Percentiles rank a stretch among this genome's conserved stretches.
phyloP scores from a whole-genome alignment of 441 rosid genomes.

The Capsella rubella region DNA sequence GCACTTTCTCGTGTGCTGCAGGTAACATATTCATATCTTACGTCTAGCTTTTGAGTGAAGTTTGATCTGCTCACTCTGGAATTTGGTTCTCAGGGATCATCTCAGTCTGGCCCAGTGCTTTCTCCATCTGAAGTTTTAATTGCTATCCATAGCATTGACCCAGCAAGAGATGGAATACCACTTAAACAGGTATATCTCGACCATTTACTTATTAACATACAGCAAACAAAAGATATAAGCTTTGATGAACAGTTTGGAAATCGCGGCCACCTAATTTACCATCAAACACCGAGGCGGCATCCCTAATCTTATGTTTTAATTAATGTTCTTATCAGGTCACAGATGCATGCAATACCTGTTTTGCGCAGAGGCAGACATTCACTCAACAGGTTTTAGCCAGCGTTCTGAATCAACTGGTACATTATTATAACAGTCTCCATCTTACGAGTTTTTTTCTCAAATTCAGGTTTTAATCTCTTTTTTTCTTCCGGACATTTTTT shows the following conservation, averaged over 20 bases:
- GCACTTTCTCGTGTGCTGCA: slow-evolving; percentile 77
- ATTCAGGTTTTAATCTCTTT: slow-evolving; percentile 4
- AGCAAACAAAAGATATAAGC: slow-evolving; percentile 17
- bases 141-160: slow-evolving; percentile 95
- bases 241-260: slow-evolving; percentile 24
- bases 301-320: slow-evolving; percentile 21
- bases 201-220: slow-evolving; percentile 27
- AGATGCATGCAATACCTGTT: slow-evolving; percentile 97
- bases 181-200: slow-evolving; percentile 74
- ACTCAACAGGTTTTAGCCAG: slow-evolving; percentile 97
- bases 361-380: slow-evolving; percentile 86
- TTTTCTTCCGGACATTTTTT: slow-evolving; percentile 31
- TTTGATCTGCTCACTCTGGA: slow-evolving; percentile 34
- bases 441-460: background rate
- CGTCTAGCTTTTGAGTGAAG: slow-evolving; percentile 19
- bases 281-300: slow-evolving; percentile 31
- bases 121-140: slow-evolving; percentile 89
- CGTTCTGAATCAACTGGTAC: slow-evolving; percentile 97
- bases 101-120: slow-evolving; percentile 74
- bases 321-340: slow-evolving; percentile 65
- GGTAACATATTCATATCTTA: slow-evolving; percentile 56
- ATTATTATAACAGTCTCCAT: slow-evolving; percentile 36
- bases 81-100: slow-evolving; percentile 65
- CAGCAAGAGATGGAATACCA: slow-evolving; percentile 89
- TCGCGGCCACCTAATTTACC: slow-evolving; percentile 20